A percentile compares a stretch with the other conserved stretches of the same genome.
phyloP scores from a whole-genome alignment of 208 protist species.

The Giardia duodenalis region DNA sequence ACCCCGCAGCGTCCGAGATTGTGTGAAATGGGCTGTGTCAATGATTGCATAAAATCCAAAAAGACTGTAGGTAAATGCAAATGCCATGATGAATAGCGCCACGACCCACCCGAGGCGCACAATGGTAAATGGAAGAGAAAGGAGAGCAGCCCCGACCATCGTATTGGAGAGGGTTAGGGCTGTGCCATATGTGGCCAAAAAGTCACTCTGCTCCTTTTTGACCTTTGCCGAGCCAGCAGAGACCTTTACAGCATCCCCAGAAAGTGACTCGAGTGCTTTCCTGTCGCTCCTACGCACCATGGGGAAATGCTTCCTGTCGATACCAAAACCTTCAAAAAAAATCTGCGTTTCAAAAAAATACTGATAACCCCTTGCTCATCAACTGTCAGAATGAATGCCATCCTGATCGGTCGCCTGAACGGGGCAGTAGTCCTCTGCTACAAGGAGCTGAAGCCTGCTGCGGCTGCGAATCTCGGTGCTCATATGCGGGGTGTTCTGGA shows the following conservation, averaged over 20 bases:
- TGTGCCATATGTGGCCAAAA: not conserved
- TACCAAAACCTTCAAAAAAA: too few relatives aligned
- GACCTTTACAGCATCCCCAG: not conserved
- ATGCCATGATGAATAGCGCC: not conserved
- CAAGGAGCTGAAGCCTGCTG: too few relatives aligned
- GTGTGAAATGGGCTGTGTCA: conserved; percentile 18
- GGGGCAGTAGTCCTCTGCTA: too few relatives aligned
- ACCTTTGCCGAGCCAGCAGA: not conserved
- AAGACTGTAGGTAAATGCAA: not conserved
- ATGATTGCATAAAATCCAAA: conserved; percentile 20
- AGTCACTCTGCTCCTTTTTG: not conserved
- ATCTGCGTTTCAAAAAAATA: too few relatives aligned
- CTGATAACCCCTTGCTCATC: too few relatives aligned
- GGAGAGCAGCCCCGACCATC: conserved; percentile 4
- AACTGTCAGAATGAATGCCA: too few relatives aligned
- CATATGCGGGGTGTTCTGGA: too few relatives aligned
- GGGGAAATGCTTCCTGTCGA: too few relatives aligned
- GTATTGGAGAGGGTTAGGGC: conserved; percentile 17
- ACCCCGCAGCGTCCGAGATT: not conserved
- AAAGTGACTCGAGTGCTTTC: too few relatives aligned
- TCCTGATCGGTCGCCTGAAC: too few relatives aligned
- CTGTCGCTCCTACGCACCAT: too few relatives aligned
- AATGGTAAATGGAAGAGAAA: conserved; percentile 6
- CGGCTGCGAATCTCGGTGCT: too few relatives aligned
- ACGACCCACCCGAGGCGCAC: not conserved